Conservation (phyloP, 768 basidiomycete genomes). For the Boletus tomentosulus region DNA sequence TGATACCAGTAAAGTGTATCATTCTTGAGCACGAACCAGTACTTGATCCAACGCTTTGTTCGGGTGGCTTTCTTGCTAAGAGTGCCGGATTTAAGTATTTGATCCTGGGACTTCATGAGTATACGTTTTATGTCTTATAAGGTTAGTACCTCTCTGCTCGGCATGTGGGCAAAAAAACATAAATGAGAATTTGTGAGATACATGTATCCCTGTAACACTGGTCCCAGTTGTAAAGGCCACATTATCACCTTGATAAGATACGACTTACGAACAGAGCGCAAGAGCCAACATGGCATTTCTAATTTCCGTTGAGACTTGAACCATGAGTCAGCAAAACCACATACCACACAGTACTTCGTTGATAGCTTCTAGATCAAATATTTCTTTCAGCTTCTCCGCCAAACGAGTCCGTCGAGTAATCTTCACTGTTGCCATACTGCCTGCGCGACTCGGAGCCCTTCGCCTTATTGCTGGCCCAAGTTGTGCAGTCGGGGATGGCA, state of each 20-base stretch:
- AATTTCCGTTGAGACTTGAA: conserved; percentile 11
- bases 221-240: conserved; percentile 1
- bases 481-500: conserved; percentile 8
- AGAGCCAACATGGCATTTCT: conserved; percentile 94
- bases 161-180: conserved; percentile 97
- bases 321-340: conserved; percentile 18
- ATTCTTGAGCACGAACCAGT: conserved; percentile 96
- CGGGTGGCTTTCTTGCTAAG: conserved; percentile 83
- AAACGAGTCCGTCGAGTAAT: conserved; percentile 64
- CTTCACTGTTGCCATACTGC: conserved; percentile 73
- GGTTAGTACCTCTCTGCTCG: conserved; percentile 69
- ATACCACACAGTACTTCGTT: conserved; percentile 81
- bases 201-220: conserved; percentile 96
- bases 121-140: not conserved
- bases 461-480: conserved; percentile 22
- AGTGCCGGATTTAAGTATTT: conserved; percentile 88
- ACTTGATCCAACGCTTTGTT: conserved; percentile 89
- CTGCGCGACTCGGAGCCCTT: conserved; percentile 37
- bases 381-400: conserved; percentile 83
- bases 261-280: conserved; percentile 81
- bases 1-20: conserved; percentile 97
- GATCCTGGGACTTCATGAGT: conserved; percentile 53
- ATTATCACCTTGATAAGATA: not conserved
- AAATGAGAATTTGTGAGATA: conserved; percentile 91
- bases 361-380: conserved; percentile 79